Percentiles rank a stretch among this genome's conserved stretches.
These are phyloP conservation scores for Dryadomyces quercivorus DNA, from an alignment of 2,329 filamentous ascomycete genomes.

Conservation along the genomic window DNA sequence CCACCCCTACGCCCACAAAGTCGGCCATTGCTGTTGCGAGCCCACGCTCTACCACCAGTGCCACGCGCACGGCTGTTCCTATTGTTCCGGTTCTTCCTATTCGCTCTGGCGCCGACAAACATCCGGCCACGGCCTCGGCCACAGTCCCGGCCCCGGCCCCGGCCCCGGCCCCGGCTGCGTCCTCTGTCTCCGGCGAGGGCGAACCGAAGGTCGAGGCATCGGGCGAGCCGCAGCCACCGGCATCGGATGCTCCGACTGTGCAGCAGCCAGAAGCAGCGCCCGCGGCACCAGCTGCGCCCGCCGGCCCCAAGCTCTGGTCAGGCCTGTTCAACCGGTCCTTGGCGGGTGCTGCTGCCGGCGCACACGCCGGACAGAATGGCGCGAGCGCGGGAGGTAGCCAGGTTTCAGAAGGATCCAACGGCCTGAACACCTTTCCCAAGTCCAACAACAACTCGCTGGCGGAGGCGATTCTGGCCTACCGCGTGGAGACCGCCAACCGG, in stretches of 20 bases:
- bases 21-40: neutral
- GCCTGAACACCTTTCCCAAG: constrained; percentile 27
- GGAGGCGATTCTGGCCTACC: constrained; percentile 66
- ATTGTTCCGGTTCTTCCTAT: constrained; percentile 35
- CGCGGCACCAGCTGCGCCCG: neutral
- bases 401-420: constrained; percentile 14
- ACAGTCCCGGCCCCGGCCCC: neutral
- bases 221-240: no score
- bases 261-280: constrained; percentile 11
- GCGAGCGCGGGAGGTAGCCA: constrained; percentile 10
- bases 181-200: neutral
- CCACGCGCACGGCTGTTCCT: constrained; percentile 27
- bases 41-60: constrained; percentile 15
- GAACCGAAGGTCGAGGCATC: no score
- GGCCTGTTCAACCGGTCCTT: constrained; percentile 21
- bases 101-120: neutral
- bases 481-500: constrained; percentile 51
- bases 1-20: constrained; percentile 10
- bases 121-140: neutral
- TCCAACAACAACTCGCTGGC: constrained; percentile 48
- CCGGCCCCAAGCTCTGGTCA: constrained; percentile 25
- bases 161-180: neutral
- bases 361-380: constrained; percentile 15
- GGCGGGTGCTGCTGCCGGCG: constrained; percentile 12
- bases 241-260: no score